phyloP scores from a whole-genome alignment of 2,329 filamentous ascomycete genomes.

The Neofusicoccum sp. region DNA sequence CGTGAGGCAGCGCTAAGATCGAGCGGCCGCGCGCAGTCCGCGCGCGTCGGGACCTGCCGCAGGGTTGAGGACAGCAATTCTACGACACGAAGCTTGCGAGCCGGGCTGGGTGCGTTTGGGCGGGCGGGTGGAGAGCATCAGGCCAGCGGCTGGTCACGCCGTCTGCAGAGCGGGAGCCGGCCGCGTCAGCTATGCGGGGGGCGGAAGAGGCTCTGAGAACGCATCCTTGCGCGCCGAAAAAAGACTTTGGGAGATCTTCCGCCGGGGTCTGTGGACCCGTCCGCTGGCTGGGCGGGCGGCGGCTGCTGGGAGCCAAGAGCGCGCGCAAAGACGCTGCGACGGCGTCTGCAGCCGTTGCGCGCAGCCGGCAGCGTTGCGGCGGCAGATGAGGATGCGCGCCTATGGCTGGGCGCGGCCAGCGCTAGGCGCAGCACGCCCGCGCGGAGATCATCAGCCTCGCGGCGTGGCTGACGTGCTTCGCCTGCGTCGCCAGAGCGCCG shows the following conservation, averaged over 20 bases:
- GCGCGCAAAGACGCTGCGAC: background rate
- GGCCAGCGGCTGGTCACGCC: slow-evolving; percentile 12
- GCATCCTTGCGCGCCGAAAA: slow-evolving; percentile 5
- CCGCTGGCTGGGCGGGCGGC: background rate
- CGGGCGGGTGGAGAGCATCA: slow-evolving; percentile 7
- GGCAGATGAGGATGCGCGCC: slow-evolving; percentile 14
- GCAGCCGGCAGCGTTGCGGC: background rate
- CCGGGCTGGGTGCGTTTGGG: background rate
- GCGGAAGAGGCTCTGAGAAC: slow-evolving; percentile 12
- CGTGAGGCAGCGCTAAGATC: slow-evolving; percentile 1
- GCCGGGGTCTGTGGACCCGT: background rate
- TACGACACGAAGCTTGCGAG: slow-evolving; percentile 8
- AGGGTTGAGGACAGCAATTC: slow-evolving; percentile 6
- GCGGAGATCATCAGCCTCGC: background rate
- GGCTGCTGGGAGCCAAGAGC: background rate
- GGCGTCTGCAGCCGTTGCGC: background rate
- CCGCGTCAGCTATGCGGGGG: slow-evolving; percentile 14
- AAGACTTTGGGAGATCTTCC: slow-evolving; percentile 6
- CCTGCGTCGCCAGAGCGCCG: background rate
- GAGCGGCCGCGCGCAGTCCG: background rate
- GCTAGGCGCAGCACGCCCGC: background rate
- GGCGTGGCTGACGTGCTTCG: background rate
- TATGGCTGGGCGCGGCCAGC: slow-evolving; percentile 5
- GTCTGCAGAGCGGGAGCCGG: slow-evolving; percentile 13
- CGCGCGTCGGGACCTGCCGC: background rate